phyloP scores from a whole-genome alignment of 345 rosid species.

The Mercurialis annua region DNA sequence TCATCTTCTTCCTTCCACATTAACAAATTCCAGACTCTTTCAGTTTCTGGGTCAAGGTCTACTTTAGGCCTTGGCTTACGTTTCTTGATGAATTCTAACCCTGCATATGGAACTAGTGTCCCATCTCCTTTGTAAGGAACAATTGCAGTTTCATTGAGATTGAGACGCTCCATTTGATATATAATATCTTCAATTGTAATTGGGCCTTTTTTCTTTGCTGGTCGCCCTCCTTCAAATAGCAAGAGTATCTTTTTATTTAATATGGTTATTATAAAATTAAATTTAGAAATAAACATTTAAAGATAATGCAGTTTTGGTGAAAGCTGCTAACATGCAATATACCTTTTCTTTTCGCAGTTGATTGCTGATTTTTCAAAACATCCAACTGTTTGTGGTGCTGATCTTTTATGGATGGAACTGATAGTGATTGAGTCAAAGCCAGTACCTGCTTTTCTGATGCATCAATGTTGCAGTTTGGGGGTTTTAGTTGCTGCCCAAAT shows the following conservation, averaged over 20 bases:
- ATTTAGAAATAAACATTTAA: conserved; percentile 11
- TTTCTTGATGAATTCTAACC: conserved; percentile 42
- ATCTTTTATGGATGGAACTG: conserved; percentile 24
- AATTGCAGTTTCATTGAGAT: conserved; percentile 53
- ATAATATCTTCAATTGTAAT: conserved; percentile 44
- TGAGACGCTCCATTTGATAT: conserved; percentile 41
- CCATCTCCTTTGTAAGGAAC: conserved; percentile 58
- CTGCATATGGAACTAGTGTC: conserved; percentile 55
- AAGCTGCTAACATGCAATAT: conserved; percentile 19
- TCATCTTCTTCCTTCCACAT: conserved; percentile 73
- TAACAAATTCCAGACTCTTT: conserved; percentile 76
- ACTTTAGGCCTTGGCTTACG: conserved; percentile 76
- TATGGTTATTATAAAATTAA: conserved; percentile 17
- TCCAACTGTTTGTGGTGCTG: conserved; percentile 30
- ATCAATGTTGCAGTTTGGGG: conserved; percentile 12
- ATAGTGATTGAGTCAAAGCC: conserved; percentile 21
- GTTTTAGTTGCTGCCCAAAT: conserved; percentile 19
- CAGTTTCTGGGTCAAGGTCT: conserved; percentile 84
- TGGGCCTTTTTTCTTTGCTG: conserved; percentile 24
- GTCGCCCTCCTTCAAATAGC: conserved; percentile 35
- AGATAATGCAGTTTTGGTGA: conserved; percentile 17
- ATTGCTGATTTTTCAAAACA: conserved; percentile 17
- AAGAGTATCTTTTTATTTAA: conserved; percentile 14
- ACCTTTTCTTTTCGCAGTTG: conserved; percentile 40
- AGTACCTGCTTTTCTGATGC: conserved; percentile 25